Evolutionary conservation across 2,329 filamentous ascomycete species (phyloP), one percentile per base, ranked within the genome.

Genomic region (Ascochyta koolunga): DNA sequence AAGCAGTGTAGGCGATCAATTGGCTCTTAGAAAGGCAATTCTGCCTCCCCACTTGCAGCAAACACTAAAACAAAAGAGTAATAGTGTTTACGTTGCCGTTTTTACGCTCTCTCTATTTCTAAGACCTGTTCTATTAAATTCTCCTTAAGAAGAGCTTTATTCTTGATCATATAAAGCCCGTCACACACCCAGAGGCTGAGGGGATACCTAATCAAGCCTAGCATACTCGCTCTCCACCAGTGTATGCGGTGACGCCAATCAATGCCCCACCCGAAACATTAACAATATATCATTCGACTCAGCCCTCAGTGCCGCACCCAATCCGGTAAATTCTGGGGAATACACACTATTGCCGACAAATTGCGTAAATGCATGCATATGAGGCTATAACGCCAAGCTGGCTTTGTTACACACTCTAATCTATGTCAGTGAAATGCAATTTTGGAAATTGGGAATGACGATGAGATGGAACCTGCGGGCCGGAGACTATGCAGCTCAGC

Each of bases 321-420:
- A 63, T 64, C 11, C 19, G 55, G 64, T 19, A 64, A 60, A 58
- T 50, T 47, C 53, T 63, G 61, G 56, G 56, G 58, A 47, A 55
- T 40, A 50, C 32, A 46, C 41, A 41, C 49, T 56, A 42, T 21
- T 43, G 16, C 37, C 54, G 37, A 50, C 61, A 50, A 65, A 66
- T 66, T 33, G 46, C 29, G 35, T 16, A 11, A 25, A 44, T 27
- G 50, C 37, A 49, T 55, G 35, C 47, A 59, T 42, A 59, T 57
- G 55, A 46, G 56, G 31, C 29, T 45, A 36, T 43, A 32, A 15
- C 45, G 61, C 61, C 58, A 65, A 67, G 62, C 44, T 55, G 51
- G 55, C 56, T 59, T 58, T 49, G 54, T 56, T 39, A n/a, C 29
- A 49, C 53, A 22, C 36, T 44, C 21, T 41, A 67, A 65, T 67